Percentiles rank a stretch among this genome's conserved stretches.
These are phyloP conservation scores for Phytophthora pseudosyringae DNA, from an alignment of 352 stramenopile genomes.

Conservation along the genomic window DNA sequence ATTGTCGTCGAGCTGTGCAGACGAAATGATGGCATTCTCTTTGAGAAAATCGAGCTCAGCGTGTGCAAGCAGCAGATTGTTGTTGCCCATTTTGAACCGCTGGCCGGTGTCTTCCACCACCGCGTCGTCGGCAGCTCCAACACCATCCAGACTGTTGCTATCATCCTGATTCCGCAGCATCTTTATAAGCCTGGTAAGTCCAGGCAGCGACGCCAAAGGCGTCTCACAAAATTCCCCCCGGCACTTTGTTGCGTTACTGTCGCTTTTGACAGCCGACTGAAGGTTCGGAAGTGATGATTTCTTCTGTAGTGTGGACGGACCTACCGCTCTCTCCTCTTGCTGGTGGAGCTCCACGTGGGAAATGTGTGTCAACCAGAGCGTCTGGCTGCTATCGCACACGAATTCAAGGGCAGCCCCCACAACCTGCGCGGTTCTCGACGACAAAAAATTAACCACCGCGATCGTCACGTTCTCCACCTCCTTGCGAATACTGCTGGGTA, in stretches of 20 bases:
- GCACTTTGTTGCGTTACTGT: constrained; percentile 43
- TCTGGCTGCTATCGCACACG: constrained; percentile 38
- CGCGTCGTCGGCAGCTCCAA: constrained; percentile 3
- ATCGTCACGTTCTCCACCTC: constrained; percentile 33
- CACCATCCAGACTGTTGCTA: constrained; percentile 22
- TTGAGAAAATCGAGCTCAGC: constrained; percentile 64
- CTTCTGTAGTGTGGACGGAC: constrained; percentile 6
- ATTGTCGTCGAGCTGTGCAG: constrained; percentile 11
- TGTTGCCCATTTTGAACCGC: constrained; percentile 79
- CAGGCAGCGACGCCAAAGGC: constrained; percentile 38
- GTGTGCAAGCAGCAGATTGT: constrained; percentile 70
- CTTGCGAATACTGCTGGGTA: constrained; percentile 27
- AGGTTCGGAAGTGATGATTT: constrained; percentile 61
- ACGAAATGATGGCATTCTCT: neutral
- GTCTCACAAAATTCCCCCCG: constrained; percentile 72
- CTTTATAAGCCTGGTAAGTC: constrained; percentile 34
- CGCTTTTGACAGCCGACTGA: constrained; percentile 6
- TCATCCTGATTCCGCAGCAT: constrained; percentile 7
- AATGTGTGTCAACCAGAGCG: constrained; percentile 51
- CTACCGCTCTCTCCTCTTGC: neutral
- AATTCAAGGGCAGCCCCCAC: constrained; percentile 42
- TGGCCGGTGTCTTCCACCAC: constrained; percentile 51
- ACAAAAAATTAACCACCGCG: constrained; percentile 39
- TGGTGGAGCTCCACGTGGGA: constrained; percentile 24
- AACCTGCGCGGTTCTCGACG: constrained; percentile 21